phyloP scores from a whole-genome alignment of 1,284 basidiomycete species.

The Ganoderma meredithae region DNA sequence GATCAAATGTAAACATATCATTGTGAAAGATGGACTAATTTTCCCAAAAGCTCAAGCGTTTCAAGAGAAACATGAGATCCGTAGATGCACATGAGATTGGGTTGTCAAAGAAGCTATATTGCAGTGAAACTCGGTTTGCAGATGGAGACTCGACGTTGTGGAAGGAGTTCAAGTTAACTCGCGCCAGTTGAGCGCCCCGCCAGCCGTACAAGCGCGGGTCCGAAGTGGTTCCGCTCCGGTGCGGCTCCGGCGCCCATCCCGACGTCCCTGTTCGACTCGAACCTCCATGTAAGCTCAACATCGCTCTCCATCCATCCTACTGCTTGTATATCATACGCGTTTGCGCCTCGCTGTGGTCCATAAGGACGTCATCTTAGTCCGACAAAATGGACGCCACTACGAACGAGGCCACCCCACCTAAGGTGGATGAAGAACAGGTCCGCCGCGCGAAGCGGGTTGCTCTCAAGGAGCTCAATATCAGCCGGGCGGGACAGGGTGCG shows the following conservation, averaged over 20 bases:
- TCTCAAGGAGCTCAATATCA: constrained; percentile 62
- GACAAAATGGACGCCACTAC: constrained; percentile 33
- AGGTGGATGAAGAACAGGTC: constrained; percentile 67
- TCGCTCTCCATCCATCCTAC: constrained; percentile 11
- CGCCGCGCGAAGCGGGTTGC: constrained; percentile 62
- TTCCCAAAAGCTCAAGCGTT: background rate
- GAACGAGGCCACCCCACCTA: constrained; percentile 41
- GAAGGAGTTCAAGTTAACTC: background rate
- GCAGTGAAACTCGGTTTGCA: background rate
- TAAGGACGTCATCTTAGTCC: background rate
- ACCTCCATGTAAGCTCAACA: constrained; percentile 21
- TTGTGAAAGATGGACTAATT: background rate
- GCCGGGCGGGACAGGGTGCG: constrained; percentile 55
- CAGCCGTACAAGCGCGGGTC: background rate
- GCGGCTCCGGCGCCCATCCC: constrained; percentile 14
- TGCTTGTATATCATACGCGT: background rate
- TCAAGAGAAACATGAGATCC: background rate
- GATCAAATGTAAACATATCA: background rate
- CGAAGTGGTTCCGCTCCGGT: constrained; percentile 9
- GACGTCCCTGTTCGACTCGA: constrained; percentile 13
- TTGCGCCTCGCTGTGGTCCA: background rate
- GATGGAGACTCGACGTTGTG: background rate
- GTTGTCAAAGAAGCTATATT: no score
- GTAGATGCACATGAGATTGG: background rate
- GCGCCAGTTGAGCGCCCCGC: background rate